Conservation (phyloP, 129 eudicot genomes). For the Pulicaria dysenterica region DNA sequence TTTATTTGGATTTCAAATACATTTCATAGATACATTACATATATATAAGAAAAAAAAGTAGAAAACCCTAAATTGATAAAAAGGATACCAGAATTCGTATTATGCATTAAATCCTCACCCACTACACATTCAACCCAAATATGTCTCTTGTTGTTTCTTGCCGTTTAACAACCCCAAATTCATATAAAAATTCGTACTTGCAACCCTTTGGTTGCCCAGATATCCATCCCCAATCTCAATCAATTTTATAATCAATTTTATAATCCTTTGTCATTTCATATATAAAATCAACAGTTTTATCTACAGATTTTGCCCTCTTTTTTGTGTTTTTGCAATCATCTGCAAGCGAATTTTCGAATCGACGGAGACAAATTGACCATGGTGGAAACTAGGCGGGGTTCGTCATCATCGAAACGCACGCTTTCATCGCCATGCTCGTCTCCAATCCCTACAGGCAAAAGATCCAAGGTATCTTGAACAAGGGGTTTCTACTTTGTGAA, state of each 20-base stretch:
- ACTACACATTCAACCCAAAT: slow-evolving; percentile 29
- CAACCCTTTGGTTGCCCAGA: slow-evolving; percentile 13
- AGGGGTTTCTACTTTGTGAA: background rate
- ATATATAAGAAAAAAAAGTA: too few relatives aligned
- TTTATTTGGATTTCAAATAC: too few relatives aligned
- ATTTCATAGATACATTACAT: too few relatives aligned
- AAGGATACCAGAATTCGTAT: background rate
- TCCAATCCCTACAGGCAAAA: slow-evolving; percentile 60
- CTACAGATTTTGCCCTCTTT: slow-evolving; percentile 38
- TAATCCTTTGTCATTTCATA: background rate
- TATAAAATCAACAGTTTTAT: slow-evolving; percentile 23
- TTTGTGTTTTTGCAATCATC: slow-evolving; percentile 24
- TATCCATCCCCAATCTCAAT: slow-evolving; percentile 24
- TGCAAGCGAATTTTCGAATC: slow-evolving; percentile 29
- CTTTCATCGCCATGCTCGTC: slow-evolving; percentile 60
- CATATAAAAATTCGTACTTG: too few relatives aligned
- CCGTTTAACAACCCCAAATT: slow-evolving; percentile 28
- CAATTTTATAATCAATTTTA: slow-evolving; percentile 16
- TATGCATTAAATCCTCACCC: slow-evolving; percentile 23
- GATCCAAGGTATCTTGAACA: slow-evolving; percentile 60
- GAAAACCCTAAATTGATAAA: background rate
- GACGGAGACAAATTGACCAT: slow-evolving; percentile 38
- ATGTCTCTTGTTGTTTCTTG: slow-evolving; percentile 29
- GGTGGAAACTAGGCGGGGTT: slow-evolving; percentile 85
- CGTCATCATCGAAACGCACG: slow-evolving; percentile 75